Base-by-base conservation (phyloP, 202 grass and related monocot genomes). In the Carex arenaria region DNA sequence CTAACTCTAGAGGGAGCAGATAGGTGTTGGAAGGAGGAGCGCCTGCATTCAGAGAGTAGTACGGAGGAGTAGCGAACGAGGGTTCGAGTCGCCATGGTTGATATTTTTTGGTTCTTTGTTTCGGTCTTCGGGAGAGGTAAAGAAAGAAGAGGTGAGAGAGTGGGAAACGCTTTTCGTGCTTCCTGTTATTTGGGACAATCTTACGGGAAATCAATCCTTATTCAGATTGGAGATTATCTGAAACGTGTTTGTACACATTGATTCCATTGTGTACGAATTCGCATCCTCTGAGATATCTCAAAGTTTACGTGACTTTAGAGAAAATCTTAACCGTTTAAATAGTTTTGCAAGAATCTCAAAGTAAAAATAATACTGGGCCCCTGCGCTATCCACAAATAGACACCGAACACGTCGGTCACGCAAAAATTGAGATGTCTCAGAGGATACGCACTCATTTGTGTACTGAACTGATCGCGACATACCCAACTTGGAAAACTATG, bases 51-150 rank as follows among this genome's bases (percentile, higher is more conserved):
- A 38, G 65, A 82, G 68, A 79, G 45, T 34, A 82, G 67, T 18
- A 84, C 53, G 34, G 57, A 28, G 71, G 72, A 84, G 62, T 62
- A 67, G 62, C 57, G 64, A 20, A 40, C 18, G 11, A 84, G 31
- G 61, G 80, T 84, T 78, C 51, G 69, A 79, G 60, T 67, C 47
- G 86, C 72, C 80, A 87, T 87, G 57, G 69, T 53, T 20, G 68
- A 57, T 82, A 76, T 87, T 78, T 34, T 32, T 59, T 76, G 12
- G 13, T 55, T 3, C 0, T 43, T 20, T 22, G 5, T 45, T 49
- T 72, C 0, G 36, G 3, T 1, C 9, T 36, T 36, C 36, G 65
- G 7, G 45, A 53, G 70, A 53, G 19, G 43, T 28, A 8, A 76
- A 23, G 73, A 57, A 76, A 23, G 73, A 57, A 76, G 72, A 55